Conservation (phyloP, 2,329 filamentous ascomycete genomes). For the Ceratocystiopsis sp. region DNA sequence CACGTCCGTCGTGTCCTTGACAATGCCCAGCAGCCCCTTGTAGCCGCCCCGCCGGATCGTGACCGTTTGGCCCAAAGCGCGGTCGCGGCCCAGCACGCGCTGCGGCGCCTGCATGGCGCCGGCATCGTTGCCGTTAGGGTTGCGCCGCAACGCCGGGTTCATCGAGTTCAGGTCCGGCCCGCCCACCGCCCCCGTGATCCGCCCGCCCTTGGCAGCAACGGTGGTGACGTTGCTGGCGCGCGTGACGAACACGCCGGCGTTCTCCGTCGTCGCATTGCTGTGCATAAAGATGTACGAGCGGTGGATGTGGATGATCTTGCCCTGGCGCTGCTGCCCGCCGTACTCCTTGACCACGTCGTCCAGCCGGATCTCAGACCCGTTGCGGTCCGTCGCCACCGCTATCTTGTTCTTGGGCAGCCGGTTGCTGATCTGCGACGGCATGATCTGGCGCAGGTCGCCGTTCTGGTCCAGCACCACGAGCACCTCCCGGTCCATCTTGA, state of each 20-base stretch:
- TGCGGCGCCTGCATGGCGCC: slow-evolving; percentile 48
- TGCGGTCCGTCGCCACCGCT: slow-evolving; percentile 80
- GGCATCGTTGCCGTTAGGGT: slow-evolving; percentile 36
- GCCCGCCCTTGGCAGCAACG: slow-evolving; percentile 83
- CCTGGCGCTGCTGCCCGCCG: slow-evolving; percentile 68
- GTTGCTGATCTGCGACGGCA: slow-evolving; percentile 85
- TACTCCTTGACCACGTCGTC: slow-evolving; percentile 89
- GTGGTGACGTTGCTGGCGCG: slow-evolving; percentile 75
- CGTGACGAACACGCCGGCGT: slow-evolving; percentile 77
- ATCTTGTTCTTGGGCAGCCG: slow-evolving; percentile 68
- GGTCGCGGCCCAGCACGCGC: slow-evolving; percentile 63
- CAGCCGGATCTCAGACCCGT: slow-evolving; percentile 78
- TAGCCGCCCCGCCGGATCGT: slow-evolving; percentile 73
- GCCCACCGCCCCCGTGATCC: slow-evolving; percentile 40
- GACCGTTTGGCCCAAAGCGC: slow-evolving; percentile 78
- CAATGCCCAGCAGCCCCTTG: slow-evolving; percentile 86
- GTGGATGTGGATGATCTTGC: slow-evolving; percentile 86
- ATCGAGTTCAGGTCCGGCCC: slow-evolving; percentile 74
- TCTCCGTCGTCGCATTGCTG: slow-evolving; percentile 68
- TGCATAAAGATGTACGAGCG: slow-evolving; percentile 84
- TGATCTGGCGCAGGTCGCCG: slow-evolving; percentile 60
- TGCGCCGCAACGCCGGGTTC: slow-evolving; percentile 76
- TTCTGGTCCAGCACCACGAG: slow-evolving; percentile 83
- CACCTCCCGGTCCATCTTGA: slow-evolving; percentile 90
- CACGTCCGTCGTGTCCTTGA: slow-evolving; percentile 82